These are phyloP conservation scores for Arthrinium phaeospermum DNA, from an alignment of 2,329 filamentous ascomycete species.

Conservation along the genomic window DNA sequence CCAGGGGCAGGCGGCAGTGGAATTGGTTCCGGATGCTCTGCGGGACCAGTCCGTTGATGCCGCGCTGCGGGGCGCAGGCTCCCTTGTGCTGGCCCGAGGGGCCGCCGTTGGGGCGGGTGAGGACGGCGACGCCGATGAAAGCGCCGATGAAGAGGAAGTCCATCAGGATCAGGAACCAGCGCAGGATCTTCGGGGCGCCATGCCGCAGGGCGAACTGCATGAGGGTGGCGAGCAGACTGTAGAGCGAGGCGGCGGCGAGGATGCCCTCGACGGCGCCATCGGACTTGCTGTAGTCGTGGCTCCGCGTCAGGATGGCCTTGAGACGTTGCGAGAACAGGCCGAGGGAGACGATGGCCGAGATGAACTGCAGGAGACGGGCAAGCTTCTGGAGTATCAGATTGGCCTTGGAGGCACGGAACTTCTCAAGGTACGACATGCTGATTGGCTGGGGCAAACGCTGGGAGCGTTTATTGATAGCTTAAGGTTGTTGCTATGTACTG, in stretches of 20 bases:
- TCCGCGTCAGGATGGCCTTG: slow-evolving; percentile 45
- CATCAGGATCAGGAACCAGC: slow-evolving; percentile 47
- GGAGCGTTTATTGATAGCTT: not conserved
- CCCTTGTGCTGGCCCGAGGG: slow-evolving; percentile 36
- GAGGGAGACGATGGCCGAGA: slow-evolving; percentile 49
- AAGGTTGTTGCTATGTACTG: no score
- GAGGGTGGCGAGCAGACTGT: slow-evolving; percentile 45
- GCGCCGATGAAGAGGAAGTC: slow-evolving; percentile 47
- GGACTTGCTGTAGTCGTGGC: slow-evolving; percentile 41
- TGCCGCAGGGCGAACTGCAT: slow-evolving; percentile 41
- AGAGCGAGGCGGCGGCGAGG: slow-evolving; percentile 49
- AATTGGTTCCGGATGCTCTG: slow-evolving; percentile 22
- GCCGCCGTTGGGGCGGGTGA: slow-evolving; percentile 45
- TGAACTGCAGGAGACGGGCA: slow-evolving; percentile 49
- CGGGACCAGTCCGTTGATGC: not conserved
- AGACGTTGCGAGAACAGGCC: slow-evolving; percentile 49
- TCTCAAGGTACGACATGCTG: slow-evolving; percentile 19
- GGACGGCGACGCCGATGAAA: slow-evolving; percentile 49
- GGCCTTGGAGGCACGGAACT: slow-evolving; percentile 12
- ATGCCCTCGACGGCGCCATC: slow-evolving; percentile 48
- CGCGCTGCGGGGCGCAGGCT: slow-evolving; percentile 30
- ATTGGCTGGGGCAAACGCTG: not conserved
- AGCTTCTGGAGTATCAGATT: slow-evolving; percentile 40
- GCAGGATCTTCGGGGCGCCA: slow-evolving; percentile 39
- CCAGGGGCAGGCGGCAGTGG: slow-evolving; percentile 47